Evolutionary conservation across 257 asterid genomes (phyloP), one percentile per base, ranked within the genome.

Genomic region (Przewalskia tangutica): DNA sequence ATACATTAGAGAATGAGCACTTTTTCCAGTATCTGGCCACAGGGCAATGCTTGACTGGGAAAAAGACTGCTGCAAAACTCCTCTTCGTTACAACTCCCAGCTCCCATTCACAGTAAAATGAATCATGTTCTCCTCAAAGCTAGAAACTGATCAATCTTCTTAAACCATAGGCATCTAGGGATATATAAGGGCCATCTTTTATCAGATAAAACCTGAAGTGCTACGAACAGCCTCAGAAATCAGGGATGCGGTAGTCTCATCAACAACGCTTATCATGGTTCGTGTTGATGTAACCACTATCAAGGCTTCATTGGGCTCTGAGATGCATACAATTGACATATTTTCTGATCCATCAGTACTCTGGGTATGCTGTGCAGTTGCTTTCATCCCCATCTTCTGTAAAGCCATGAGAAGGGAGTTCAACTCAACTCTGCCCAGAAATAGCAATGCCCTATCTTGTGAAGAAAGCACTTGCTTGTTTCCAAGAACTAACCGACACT

Each of bases 241-340:
- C 62, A 75, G 85, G 1, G 87, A 83, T 59, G 90, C 89, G 16
- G 87, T 77, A 50, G 44, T 81, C 83, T 91, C 91, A 83, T 90
- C 91, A 60, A 77, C 90, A 38, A 88, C 87, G 71, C 82, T 81
- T 23, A 93, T 82, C 64, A 84, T n/a, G 10, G 92, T 91, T 23
- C 81, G 85, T 20, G 87, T 58, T 83, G 83, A 75, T 11, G 80
- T 83, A 65, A 93, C 80, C 86, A 88, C 89, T 42, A 93, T 82
- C 78, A 81, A 51, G 51, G 94, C 93, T 65, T 81, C 82, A 27
- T 82, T 62, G n/a, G 97, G 94, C 87, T 82, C 90, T 59, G 80
- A 79, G 79, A 92, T 87, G 23, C 50, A 89, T 60, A 94, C n/a
- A 42, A 79, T 23, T 32, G 85, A 51, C 59, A 81, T 73, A 63